Evolutionary conservation across 805 yeast genomes (phyloP).

Genomic region (Nakazawaea ishiwadae): DNA sequence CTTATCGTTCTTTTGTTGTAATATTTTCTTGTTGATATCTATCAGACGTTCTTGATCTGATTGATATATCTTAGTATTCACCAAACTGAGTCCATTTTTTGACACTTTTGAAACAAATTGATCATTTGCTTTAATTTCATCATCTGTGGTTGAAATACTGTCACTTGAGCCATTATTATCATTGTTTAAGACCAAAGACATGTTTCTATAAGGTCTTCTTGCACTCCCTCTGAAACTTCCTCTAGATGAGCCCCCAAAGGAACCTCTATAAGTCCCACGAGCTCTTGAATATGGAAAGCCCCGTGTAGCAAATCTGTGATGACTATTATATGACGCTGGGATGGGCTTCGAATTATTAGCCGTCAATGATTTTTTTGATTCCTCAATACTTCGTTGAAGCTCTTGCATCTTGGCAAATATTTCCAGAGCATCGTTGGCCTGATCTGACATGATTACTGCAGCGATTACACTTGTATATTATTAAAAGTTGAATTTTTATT

Average conservation of each 20-base stretch:
- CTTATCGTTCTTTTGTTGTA: conserved; percentile 16
- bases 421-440: neutral
- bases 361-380: conserved; percentile 3
- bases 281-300: conserved; percentile 4
- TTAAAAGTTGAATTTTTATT: neutral
- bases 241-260: conserved; percentile 13
- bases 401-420: conserved; percentile 13
- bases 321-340: neutral
- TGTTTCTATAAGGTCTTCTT: conserved; percentile 22
- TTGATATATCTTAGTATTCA: conserved; percentile 31
- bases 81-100: conserved; percentile 33
- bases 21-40: conserved; percentile 19
- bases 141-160: conserved; percentile 8
- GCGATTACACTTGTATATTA: neutral
- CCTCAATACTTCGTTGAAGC: conserved; percentile 8
- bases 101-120: conserved; percentile 27
- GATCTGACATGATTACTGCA: conserved; percentile 1
- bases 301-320: neutral
- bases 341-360: conserved; percentile 1
- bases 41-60: conserved; percentile 22
- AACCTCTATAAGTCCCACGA: conserved; percentile 10
- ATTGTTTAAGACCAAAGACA: conserved; percentile 27
- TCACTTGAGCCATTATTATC: conserved; percentile 15
- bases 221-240: conserved; percentile 19
- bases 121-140: neutral